These are phyloP conservation scores for Epichloe uncinata DNA, from an alignment of 2,329 filamentous ascomycete genomes.

Conservation along the genomic window DNA sequence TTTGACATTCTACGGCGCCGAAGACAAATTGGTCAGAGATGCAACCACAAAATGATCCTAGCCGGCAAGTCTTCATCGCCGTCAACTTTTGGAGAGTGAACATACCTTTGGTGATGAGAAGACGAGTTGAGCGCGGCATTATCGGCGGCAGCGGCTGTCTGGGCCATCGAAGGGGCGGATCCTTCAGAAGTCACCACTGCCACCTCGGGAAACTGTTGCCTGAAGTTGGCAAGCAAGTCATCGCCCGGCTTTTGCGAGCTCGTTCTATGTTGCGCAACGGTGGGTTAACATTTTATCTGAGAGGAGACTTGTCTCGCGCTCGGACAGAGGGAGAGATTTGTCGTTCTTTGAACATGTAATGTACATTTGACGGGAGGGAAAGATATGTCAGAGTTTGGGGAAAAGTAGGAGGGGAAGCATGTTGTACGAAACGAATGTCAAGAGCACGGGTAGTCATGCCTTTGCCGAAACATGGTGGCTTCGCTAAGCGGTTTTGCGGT, in stretches of 20 bases:
- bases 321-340: background rate
- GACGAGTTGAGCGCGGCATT: conserved; percentile 11
- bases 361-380: background rate
- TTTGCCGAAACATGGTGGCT: conserved; percentile 10
- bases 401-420: background rate
- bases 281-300: background rate
- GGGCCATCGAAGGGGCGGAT: conserved; percentile 24
- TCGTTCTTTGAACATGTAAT: background rate
- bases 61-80: background rate
- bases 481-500: background rate
- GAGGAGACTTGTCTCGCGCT: background rate
- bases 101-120: conserved; percentile 17
- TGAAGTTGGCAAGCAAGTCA: conserved; percentile 70
- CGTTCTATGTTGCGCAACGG: conserved; percentile 32
- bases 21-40: background rate
- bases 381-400: background rate
- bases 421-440: background rate
- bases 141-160: conserved; percentile 18
- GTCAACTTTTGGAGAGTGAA: background rate
- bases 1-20: conserved; percentile 10
- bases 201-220: conserved; percentile 68
- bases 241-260: conserved; percentile 73
- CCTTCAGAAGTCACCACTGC: conserved; percentile 36
- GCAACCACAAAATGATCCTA: background rate
- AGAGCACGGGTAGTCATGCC: conserved; percentile 2